These are phyloP conservation scores for Pseudopyrenochaeta lycopersici DNA, from an alignment of 2,329 filamentous ascomycete genomes.

Conservation along the genomic window DNA sequence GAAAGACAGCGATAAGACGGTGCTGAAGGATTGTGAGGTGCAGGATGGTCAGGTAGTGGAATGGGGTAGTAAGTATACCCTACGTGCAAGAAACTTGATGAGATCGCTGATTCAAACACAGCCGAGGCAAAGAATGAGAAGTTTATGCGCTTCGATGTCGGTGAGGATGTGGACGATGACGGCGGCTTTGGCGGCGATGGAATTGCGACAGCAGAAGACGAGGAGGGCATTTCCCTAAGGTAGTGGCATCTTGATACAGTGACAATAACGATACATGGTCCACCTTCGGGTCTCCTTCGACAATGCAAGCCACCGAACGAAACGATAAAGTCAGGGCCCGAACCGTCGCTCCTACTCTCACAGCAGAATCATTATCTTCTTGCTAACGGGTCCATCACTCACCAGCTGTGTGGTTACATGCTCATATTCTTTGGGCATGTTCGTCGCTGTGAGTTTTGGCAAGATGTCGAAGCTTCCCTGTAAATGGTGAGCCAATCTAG, in stretches of 20 bases:
- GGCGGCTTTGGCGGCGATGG: slow-evolving; percentile 34
- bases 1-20: slow-evolving; percentile 52
- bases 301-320: too few species aligned
- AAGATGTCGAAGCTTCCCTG: too few species aligned
- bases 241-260: background rate
- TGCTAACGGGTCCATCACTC: too few species aligned
- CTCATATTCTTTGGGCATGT: too few species aligned
- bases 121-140: slow-evolving; percentile 69
- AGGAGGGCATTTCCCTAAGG: slow-evolving; percentile 8
- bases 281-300: too few species aligned
- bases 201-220: slow-evolving; percentile 15
- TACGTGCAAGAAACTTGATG: background rate
- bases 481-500: too few species aligned
- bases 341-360: too few species aligned
- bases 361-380: too few species aligned
- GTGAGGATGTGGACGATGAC: slow-evolving; percentile 48
- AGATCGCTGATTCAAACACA: slow-evolving; percentile 17
- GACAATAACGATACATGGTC: background rate
- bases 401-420: too few species aligned
- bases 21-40: slow-evolving; percentile 89
- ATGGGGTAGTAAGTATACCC: slow-evolving; percentile 66
- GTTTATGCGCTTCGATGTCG: slow-evolving; percentile 63
- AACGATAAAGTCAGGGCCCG: too few species aligned
- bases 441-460: too few species aligned
- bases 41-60: slow-evolving; percentile 85